Percentiles rank a stretch among this genome's conserved stretches.
These are phyloP conservation scores for Ascochyta clinopodiicola DNA, from an alignment of 2,329 filamentous ascomycete genomes.

Conservation along the genomic window DNA sequence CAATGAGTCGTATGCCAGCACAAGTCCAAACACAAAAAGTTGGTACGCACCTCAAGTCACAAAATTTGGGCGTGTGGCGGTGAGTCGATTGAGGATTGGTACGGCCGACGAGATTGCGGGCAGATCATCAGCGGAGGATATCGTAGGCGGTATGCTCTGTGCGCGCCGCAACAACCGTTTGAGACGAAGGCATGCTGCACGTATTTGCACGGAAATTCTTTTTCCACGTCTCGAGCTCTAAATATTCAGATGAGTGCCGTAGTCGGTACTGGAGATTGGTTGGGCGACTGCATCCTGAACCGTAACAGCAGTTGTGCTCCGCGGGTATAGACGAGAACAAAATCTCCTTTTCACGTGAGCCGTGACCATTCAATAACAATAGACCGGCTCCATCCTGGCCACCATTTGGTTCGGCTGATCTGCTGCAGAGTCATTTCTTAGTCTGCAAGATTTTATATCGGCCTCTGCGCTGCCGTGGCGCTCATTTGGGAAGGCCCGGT, in stretches of 20 bases:
- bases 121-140: conserved; percentile 29
- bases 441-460: conserved; percentile 30
- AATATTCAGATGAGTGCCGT: not conserved
- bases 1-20: conserved; percentile 19
- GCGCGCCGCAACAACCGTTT: conserved; percentile 25
- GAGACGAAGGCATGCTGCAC: conserved; percentile 29
- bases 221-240: conserved; percentile 17
- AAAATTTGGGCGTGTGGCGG: conserved; percentile 28
- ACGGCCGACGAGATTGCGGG: conserved; percentile 27
- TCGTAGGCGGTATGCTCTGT: conserved; percentile 27
- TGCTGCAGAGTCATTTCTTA: conserved; percentile 26
- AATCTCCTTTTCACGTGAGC: conserved; percentile 41
- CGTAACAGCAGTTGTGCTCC: conserved; percentile 21
- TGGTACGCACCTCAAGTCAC: conserved; percentile 17
- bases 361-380: conserved; percentile 20
- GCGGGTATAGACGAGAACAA: conserved; percentile 19
- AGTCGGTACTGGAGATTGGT: conserved; percentile 12
- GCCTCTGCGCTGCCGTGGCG: conserved; percentile 17
- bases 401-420: conserved; percentile 43
- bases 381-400: conserved; percentile 31
- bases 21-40: conserved; percentile 10
- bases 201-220: conserved; percentile 14
- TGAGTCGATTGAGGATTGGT: conserved; percentile 27
- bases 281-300: conserved; percentile 32
- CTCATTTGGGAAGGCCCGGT: conserved; percentile 31